Base-by-base conservation (phyloP, 331 rosid species). In the Rhamnella rubrinervis region DNA sequence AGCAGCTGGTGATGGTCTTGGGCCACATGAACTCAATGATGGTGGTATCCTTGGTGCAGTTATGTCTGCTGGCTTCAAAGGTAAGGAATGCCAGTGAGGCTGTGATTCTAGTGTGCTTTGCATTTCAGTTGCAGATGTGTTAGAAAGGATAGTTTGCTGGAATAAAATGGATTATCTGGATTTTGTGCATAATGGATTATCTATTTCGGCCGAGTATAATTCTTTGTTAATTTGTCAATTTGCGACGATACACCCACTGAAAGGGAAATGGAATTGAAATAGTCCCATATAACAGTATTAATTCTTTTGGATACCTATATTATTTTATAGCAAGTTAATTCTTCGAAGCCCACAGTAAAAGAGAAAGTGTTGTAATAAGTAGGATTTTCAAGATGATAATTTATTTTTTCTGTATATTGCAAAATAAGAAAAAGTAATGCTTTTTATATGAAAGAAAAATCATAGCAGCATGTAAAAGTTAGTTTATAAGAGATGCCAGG, bases 21-120 rank as follows among this genome's bases (percentile, higher is more conserved):
- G 89, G 70, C 80, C 84, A 19, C 83, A 61, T 41, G 87, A 85
- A 46, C 63, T 61, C 60, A 73, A 84, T 75, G 95, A 86, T 59
- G 97, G 98, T 59, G 97, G 98, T 74, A 75, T 89, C 75, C 96
- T 95, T 73, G 77, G 91, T 70, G 78, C 79, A 23, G 70, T 89
- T 28, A 73, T 91, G 90, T 95, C 96, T 41, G 90, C 97, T 79
- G 98, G 97, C 76, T 93, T 93, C 78, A 95, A 95, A 86, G 98
- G 98, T 89, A 76, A 68, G 77, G 55, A 71, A 55, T 71, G 46
- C 67, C 46, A 47, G 63, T 71, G 58, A 51, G 16, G 49, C 66
- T 65, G 49, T 16, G 35, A 6, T 55, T 71, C 20, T 71, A 15
- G 17, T 20, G 23, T 58, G 41, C 35, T 21, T 64, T 59, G 63